Evolutionary conservation across 176 grass and related monocot genomes (phyloP).

Genomic region (Carex pumila): DNA sequence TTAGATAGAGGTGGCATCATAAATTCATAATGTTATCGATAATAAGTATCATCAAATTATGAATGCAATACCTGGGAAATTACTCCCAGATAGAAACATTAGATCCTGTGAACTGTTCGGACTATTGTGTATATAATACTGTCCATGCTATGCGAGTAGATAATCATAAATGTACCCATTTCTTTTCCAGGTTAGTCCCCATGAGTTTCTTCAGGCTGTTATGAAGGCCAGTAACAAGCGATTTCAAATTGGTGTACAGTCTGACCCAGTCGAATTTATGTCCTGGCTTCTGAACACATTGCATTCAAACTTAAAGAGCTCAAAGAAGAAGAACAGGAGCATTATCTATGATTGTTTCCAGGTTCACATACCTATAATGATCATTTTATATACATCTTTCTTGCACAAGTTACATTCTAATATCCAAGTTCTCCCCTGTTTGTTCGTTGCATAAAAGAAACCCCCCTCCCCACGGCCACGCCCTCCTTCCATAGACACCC

Average conservation of each 20-base stretch:
- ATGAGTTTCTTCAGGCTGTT: slow-evolving; percentile 96
- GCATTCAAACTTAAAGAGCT: slow-evolving; percentile 63
- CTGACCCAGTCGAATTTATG: slow-evolving; percentile 94
- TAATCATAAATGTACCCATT: background rate
- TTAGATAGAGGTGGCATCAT: background rate
- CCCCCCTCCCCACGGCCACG: background rate
- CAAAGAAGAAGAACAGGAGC: slow-evolving; percentile 80
- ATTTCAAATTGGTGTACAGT: slow-evolving; percentile 97
- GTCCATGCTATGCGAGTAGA: background rate
- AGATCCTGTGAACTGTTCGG: background rate
- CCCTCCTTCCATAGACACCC: background rate
- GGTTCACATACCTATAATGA: slow-evolving; percentile 35
- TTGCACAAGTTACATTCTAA: background rate
- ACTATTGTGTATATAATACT: background rate
- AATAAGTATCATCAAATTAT: background rate
- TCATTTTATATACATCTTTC: background rate
- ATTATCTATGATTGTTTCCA: slow-evolving; percentile 98
- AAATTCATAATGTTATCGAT: background rate
- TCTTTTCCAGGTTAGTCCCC: slow-evolving; percentile 84
- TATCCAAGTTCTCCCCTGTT: background rate
- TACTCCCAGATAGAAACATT: background rate
- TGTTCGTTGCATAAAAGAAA: background rate
- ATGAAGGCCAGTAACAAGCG: slow-evolving; percentile 89
- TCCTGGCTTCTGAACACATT: slow-evolving; percentile 94
- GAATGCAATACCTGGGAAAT: background rate